Conservation (phyloP, 495 filamentous ascomycete species). For the Neurospora sp. region DNA sequence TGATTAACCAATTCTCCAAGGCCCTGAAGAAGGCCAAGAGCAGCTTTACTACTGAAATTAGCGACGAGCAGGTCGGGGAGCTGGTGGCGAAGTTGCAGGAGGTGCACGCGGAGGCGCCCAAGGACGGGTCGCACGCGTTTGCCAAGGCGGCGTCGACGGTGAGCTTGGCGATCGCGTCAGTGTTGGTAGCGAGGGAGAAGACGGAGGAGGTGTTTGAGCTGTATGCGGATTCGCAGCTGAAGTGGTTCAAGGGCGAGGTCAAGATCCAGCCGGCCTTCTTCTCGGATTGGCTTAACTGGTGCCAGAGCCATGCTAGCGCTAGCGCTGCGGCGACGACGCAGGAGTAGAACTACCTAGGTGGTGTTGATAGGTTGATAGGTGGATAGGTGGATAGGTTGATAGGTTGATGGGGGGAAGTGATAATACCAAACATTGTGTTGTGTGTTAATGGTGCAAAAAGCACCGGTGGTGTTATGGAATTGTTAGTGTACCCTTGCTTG, state of each 20-base stretch:
- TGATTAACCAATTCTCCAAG: slow-evolving; percentile 63
- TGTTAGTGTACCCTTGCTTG: not conserved
- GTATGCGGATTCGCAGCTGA: slow-evolving; percentile 36
- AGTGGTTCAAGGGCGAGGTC: slow-evolving; percentile 32
- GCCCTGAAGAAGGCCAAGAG: slow-evolving; percentile 47
- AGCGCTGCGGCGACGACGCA: not conserved
- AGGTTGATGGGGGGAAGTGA: not conserved
- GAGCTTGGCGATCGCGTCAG: slow-evolving; percentile 37
- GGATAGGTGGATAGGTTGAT: not conserved
- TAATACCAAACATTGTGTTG: not conserved
- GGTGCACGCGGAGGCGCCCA: slow-evolving; percentile 64
- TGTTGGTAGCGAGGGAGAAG: slow-evolving; percentile 17
- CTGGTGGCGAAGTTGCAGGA: slow-evolving; percentile 49
- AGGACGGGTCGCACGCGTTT: slow-evolving; percentile 43
- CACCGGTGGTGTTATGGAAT: not conserved
- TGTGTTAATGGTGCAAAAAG: not conserved
- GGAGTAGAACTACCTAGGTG: not conserved
- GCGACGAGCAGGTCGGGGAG: slow-evolving; percentile 25
- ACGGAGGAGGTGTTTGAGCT: slow-evolving; percentile 18
- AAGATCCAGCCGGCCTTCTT: slow-evolving; percentile 43
- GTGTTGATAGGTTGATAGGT: not conserved
- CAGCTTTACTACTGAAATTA: slow-evolving; percentile 11
- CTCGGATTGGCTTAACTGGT: slow-evolving; percentile 47
- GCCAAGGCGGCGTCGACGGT: slow-evolving; percentile 39
- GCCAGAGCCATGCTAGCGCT: slow-evolving; percentile 37